A percentile compares a stretch with the other conserved stretches of the same genome.
phyloP scores from a whole-genome alignment of 805 yeast species.

The Suhomyces sp. region DNA sequence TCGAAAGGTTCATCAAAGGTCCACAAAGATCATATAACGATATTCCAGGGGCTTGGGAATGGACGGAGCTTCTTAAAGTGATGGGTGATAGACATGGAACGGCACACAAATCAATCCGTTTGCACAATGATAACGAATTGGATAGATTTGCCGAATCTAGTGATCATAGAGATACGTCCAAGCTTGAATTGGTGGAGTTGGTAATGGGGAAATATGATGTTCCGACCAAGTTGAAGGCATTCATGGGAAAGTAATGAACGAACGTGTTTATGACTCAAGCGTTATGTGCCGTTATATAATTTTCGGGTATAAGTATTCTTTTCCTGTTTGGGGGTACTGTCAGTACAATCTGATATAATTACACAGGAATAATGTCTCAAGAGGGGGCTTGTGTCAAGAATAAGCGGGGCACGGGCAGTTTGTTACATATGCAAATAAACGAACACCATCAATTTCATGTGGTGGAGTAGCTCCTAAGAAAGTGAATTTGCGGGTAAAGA shows the following conservation, averaged over 20 bases:
- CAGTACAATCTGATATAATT: too few species aligned
- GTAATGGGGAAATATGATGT: slow-evolving; percentile 27
- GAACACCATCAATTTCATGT: too few species aligned
- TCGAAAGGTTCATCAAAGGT: slow-evolving; percentile 84
- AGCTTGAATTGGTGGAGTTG: slow-evolving; percentile 27
- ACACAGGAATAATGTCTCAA: too few species aligned
- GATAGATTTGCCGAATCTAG: slow-evolving; percentile 11
- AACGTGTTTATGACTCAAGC: too few species aligned
- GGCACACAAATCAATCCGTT: slow-evolving; percentile 21
- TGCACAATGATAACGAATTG: slow-evolving; percentile 22
- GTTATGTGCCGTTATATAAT: too few species aligned
- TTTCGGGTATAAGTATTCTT: too few species aligned
- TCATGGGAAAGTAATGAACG: slow-evolving; percentile 3
- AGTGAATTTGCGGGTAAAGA: too few species aligned
- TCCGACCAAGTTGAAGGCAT: slow-evolving; percentile 20
- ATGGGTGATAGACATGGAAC: slow-evolving; percentile 51
- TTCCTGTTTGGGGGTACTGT: too few species aligned
- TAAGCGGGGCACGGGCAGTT: too few species aligned
- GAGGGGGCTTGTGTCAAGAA: too few species aligned
- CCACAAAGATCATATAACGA: slow-evolving; percentile 77
- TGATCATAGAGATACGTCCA: slow-evolving; percentile 12
- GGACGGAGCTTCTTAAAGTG: slow-evolving; percentile 65
- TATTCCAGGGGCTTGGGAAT: slow-evolving; percentile 77
- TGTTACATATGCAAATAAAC: too few species aligned
- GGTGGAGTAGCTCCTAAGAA: too few species aligned